phyloP scores from a whole-genome alignment of 768 basidiomycete species.

The Leccinum fibrillosum region DNA sequence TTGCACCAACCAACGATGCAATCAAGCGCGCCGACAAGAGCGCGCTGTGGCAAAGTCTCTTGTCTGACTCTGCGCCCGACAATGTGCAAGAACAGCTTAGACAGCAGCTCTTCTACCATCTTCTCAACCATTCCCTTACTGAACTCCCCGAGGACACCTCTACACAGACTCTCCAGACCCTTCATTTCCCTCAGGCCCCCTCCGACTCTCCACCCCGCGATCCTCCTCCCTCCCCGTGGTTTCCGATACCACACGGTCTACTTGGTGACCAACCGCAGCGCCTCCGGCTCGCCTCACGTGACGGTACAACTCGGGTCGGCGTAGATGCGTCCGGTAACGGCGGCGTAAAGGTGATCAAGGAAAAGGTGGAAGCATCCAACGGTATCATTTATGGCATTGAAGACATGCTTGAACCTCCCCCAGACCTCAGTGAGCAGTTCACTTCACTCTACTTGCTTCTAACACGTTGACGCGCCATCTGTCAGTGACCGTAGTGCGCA shows the following conservation, averaged over 20 bases:
- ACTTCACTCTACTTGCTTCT: background rate
- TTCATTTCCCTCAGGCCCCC: slow-evolving; percentile 62
- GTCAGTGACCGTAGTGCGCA: slow-evolving; percentile 58
- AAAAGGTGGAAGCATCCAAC: slow-evolving; percentile 58
- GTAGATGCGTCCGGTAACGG: slow-evolving; percentile 79
- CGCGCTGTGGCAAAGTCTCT: slow-evolving; percentile 31
- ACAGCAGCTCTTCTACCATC: slow-evolving; percentile 92
- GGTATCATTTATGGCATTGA: slow-evolving; percentile 76
- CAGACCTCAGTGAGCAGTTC: slow-evolving; percentile 59
- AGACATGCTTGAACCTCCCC: slow-evolving; percentile 70
- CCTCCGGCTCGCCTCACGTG: slow-evolving; percentile 47
- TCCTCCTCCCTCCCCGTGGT: slow-evolving; percentile 80
- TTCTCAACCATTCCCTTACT: slow-evolving; percentile 77
- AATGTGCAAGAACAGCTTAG: slow-evolving; percentile 82
- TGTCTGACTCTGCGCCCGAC: slow-evolving; percentile 47
- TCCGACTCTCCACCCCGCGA: slow-evolving; percentile 59
- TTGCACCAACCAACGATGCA: slow-evolving; percentile 95
- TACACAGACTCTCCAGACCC: slow-evolving; percentile 47
- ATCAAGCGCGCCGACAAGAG: slow-evolving; percentile 46
- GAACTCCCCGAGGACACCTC: slow-evolving; percentile 39
- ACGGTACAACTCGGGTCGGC: slow-evolving; percentile 54
- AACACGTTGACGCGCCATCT: background rate
- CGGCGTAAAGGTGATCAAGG: slow-evolving; percentile 65
- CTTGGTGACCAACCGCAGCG: slow-evolving; percentile 82
- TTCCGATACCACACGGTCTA: slow-evolving; percentile 78